Evolutionary conservation across 352 stramenopile species (phyloP).

Genomic region (Pythium vanterpoolii): DNA sequence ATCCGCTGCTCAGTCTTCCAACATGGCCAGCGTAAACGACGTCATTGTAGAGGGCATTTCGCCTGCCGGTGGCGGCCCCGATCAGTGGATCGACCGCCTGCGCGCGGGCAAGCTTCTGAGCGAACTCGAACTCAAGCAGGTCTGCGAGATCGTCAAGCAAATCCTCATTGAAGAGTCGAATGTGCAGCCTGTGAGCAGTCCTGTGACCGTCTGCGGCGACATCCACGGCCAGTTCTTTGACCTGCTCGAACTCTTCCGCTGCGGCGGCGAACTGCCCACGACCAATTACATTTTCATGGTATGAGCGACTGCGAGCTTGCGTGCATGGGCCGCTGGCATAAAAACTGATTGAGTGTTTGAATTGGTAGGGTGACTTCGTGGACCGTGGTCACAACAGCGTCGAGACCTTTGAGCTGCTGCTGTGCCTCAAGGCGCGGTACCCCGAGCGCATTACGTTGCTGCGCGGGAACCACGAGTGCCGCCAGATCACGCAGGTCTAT

Average conservation of each 20-base stretch:
- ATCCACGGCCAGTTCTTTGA: conserved; percentile 67
- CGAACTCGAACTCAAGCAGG: conserved; percentile 93
- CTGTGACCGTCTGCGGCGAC: conserved; percentile 94
- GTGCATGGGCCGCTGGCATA: no score
- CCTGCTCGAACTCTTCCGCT: conserved; percentile 69
- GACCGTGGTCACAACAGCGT: conserved; percentile 98
- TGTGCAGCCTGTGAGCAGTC: conserved; percentile 95
- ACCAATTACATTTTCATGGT: conserved; percentile 99
- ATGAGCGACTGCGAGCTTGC: no score
- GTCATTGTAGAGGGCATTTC: conserved; percentile 49
- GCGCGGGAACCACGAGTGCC: conserved; percentile 94
- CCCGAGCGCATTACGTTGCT: conserved; percentile 90
- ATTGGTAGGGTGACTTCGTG: conserved; percentile 98
- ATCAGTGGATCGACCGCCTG: conserved; percentile 86
- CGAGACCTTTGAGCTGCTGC: conserved; percentile 89
- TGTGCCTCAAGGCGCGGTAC: conserved; percentile 94
- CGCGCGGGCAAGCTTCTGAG: conserved; percentile 88
- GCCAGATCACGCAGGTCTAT: conserved; percentile 96
- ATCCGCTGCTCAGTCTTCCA: background rate
- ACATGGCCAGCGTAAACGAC: conserved; percentile 63
- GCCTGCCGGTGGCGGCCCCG: conserved; percentile 54
- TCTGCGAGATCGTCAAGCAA: conserved; percentile 95
- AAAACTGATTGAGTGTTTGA: no score
- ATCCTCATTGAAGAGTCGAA: conserved; percentile 97
- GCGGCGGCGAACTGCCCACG: conserved; percentile 84